Conservation (phyloP, 2,329 filamentous ascomycete species). For the Neonectria punicea region DNA sequence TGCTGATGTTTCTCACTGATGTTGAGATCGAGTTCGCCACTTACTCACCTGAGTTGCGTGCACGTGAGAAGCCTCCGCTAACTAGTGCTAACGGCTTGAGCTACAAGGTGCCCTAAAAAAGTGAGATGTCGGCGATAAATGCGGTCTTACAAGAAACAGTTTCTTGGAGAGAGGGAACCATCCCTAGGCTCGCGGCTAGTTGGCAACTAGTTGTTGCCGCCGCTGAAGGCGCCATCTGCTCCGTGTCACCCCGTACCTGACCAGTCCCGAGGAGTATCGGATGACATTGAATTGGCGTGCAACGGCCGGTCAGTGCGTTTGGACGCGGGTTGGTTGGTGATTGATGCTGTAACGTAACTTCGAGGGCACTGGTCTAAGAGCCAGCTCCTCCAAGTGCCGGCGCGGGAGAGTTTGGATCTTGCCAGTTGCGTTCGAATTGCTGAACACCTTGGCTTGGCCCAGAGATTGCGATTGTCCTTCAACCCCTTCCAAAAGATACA, state of each 20-base stretch:
- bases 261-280: conserved; percentile 9
- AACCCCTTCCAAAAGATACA: not conserved
- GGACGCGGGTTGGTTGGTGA: not conserved
- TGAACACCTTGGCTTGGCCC: not conserved
- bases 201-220: conserved; percentile 4
- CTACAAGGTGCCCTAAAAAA: not conserved
- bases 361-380: not conserved
- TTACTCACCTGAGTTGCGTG: not conserved
- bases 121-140: conserved; percentile 26
- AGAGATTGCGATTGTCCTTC: not conserved
- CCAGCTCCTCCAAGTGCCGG: not conserved
- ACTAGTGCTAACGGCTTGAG: conserved; percentile 2
- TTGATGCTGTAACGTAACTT: conserved; percentile 1
- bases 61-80: conserved; percentile 13
- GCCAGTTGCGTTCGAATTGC: not conserved
- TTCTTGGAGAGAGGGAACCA: not conserved
- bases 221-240: conserved; percentile 12
- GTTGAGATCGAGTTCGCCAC: conserved; percentile 4
- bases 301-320: conserved; percentile 19
- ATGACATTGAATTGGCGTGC: conserved; percentile 12
- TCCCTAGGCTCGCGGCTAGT: conserved; percentile 9
- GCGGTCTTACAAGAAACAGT: conserved; percentile 19
- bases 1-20: not conserved
- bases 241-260: conserved; percentile 15
- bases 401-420: not conserved